A percentile compares a stretch with the other conserved stretches of the same genome.
Conservation (phyloP, 352 stramenopile species). For the Globisporangium splendens region DNA sequence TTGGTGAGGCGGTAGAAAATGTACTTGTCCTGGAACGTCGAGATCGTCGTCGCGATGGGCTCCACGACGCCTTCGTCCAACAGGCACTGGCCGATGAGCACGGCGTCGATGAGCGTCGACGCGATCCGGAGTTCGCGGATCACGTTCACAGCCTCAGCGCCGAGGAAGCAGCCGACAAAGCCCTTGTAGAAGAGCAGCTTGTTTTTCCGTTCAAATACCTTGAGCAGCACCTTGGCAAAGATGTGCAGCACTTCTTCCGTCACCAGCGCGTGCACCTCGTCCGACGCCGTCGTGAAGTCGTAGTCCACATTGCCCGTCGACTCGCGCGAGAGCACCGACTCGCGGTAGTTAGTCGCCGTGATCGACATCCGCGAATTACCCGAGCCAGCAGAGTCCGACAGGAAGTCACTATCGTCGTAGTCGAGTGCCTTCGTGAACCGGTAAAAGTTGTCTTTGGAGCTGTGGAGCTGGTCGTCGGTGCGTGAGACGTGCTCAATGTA, state of each 20-base stretch:
- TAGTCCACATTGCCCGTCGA: slow-evolving; percentile 57
- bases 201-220: slow-evolving; percentile 86
- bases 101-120: slow-evolving; percentile 66
- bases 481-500: slow-evolving; percentile 83
- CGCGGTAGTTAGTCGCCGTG: slow-evolving; percentile 65
- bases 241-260: slow-evolving; percentile 74
- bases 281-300: slow-evolving; percentile 67
- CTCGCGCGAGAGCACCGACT: slow-evolving; percentile 70
- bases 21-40: slow-evolving; percentile 85
- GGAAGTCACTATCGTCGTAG: slow-evolving; percentile 31
- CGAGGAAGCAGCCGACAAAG: slow-evolving; percentile 76
- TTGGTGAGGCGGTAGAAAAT: slow-evolving; percentile 80
- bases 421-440: slow-evolving; percentile 73
- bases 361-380: slow-evolving; percentile 40
- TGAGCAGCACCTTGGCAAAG: slow-evolving; percentile 65
- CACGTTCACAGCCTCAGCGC: slow-evolving; percentile 79
- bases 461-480: slow-evolving; percentile 74
- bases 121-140: slow-evolving; percentile 75
- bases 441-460: slow-evolving; percentile 85
- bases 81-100: slow-evolving; percentile 75
- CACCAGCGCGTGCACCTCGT: slow-evolving; percentile 78
- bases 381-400: slow-evolving; percentile 21
- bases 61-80: slow-evolving; percentile 80
- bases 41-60: slow-evolving; percentile 61
- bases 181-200: slow-evolving; percentile 88